Evolutionary conservation across 108 stramenopile species (phyloP), one percentile per base, ranked within the genome.

Genomic region (Aureococcus anophagefferens): DNA sequence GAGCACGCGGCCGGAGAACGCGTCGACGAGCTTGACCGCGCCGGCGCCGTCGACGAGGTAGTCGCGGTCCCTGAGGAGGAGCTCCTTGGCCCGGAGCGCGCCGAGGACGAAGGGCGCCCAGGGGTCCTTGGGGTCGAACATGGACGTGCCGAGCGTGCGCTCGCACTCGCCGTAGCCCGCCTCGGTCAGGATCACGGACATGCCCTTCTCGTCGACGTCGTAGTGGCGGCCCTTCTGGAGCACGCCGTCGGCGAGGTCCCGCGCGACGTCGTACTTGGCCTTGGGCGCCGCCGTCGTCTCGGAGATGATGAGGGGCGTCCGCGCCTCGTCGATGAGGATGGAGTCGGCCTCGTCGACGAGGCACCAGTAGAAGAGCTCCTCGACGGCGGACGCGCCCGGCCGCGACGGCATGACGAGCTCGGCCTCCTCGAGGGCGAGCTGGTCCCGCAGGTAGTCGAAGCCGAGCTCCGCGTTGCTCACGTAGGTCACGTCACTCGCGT

Each of bases 291-390:
- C 51, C 21, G 25, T 59, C 51, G 14, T 16, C 51, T 59, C 51
- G 21, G 89, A 89, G 77, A 97, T 95, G 71, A 97, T 95, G 44
- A 97, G 85, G 5, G 96, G 96, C 30, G 96, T 97, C 30, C 94
- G 76, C 4, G 81, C 81, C 83, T 97, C 96, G 75, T 97, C 96
- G 75, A 97, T 95, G 75, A 95, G 79, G 30, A 97, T 94, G n/a
- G 90, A 91, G 76, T 97, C 96, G 5, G 94, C 94, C 75, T 97
- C 96, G 80, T 97, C 96, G 35, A 97, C 96, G 4, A 97, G 83
- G 63, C 93, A 92, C 36, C 89, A 59, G 21, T 28, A 59, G 51
- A 59, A 59, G 7, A 37, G 62, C 36, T 64, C 51, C 14, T 59
- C 25, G 28, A 73, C 88, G 87, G 37, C 84, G 83, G 51, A 74